Percentiles rank a stretch among this genome's conserved stretches.
phyloP scores from a whole-genome alignment of 352 stramenopile species.

The Globisporangium heterothallicum region DNA sequence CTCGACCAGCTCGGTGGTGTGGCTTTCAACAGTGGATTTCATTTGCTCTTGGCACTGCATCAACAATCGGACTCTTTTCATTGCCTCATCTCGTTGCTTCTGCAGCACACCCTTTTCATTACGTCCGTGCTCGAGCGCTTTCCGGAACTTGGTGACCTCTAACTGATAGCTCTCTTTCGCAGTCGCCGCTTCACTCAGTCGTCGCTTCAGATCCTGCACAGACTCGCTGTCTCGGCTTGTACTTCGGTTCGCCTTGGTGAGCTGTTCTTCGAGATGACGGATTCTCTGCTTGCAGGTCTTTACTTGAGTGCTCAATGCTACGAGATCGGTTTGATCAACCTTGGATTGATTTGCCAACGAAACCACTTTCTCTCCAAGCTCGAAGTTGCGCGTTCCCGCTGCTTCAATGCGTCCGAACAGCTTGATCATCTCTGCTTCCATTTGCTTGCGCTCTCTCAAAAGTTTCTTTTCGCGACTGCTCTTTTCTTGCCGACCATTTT shows the following conservation, averaged over 20 bases:
- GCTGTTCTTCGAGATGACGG: slow-evolving; percentile 35
- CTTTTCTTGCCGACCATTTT: slow-evolving; percentile 31
- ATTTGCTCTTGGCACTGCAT: slow-evolving; percentile 62
- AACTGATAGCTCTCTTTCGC: slow-evolving; percentile 53
- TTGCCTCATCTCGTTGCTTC: slow-evolving; percentile 51
- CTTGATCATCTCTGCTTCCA: slow-evolving; percentile 45
- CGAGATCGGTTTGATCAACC: slow-evolving; percentile 48
- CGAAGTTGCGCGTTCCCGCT: slow-evolving; percentile 40
- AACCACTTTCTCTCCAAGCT: slow-evolving; percentile 61
- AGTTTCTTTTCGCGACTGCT: slow-evolving; percentile 46
- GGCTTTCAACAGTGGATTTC: slow-evolving; percentile 50
- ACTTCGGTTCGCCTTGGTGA: slow-evolving; percentile 18
- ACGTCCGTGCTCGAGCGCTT: slow-evolving; percentile 31
- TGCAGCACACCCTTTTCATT: slow-evolving; percentile 39
- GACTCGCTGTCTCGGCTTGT: slow-evolving; percentile 14
- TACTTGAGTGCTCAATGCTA: slow-evolving; percentile 55
- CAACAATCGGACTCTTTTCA: slow-evolving; percentile 48
- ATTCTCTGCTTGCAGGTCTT: slow-evolving; percentile 60
- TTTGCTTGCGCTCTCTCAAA: slow-evolving; percentile 45
- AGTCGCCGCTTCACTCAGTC: slow-evolving; percentile 32
- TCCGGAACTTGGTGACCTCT: slow-evolving; percentile 38
- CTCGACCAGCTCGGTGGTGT: slow-evolving; percentile 57
- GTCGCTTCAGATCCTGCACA: slow-evolving; percentile 31
- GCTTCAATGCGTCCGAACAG: slow-evolving; percentile 52
- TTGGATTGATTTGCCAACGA: slow-evolving; percentile 50